A percentile compares a stretch with the other conserved stretches of the same genome.
phyloP scores from a whole-genome alignment of 148 eudicot genomes.

The Vaccinium darrowii region DNA sequence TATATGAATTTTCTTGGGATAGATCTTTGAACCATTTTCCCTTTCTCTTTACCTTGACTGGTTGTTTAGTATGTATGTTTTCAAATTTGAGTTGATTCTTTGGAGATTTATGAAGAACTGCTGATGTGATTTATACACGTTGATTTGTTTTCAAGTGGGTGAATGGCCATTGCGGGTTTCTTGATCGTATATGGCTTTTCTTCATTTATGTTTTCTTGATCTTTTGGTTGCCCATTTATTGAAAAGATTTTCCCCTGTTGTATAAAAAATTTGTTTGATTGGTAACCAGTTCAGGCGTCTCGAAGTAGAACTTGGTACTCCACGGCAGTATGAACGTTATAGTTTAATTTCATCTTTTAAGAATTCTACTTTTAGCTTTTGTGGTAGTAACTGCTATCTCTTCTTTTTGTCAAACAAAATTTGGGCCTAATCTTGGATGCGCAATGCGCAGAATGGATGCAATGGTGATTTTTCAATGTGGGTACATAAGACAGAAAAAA shows the following conservation, averaged over 20 bases:
- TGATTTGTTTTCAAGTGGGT: not conserved
- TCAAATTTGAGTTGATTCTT: not conserved
- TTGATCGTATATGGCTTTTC: not conserved
- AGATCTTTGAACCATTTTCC: not conserved
- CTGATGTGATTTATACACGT: not conserved
- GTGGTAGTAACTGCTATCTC: not conserved
- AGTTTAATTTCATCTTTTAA: not conserved
- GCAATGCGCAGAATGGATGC: not conserved
- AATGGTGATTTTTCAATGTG: not conserved
- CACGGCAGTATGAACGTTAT: not conserved
- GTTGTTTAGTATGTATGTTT: no score
- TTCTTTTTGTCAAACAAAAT: not conserved
- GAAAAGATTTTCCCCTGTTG: not conserved
- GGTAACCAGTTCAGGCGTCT: not conserved
- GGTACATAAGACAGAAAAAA: not conserved
- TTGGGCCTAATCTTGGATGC: conserved; percentile 4
- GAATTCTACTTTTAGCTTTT: not conserved
- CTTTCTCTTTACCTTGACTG: no score
- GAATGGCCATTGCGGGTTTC: not conserved
- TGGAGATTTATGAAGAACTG: conserved; percentile 1
- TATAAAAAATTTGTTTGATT: not conserved
- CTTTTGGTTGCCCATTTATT: not conserved
- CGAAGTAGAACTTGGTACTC: not conserved
- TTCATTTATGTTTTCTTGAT: not conserved
- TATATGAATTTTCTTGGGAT: not conserved